These are phyloP conservation scores for Yamadazyma triangularis DNA, from an alignment of 1,139 yeast genomes.

Conservation along the genomic window DNA sequence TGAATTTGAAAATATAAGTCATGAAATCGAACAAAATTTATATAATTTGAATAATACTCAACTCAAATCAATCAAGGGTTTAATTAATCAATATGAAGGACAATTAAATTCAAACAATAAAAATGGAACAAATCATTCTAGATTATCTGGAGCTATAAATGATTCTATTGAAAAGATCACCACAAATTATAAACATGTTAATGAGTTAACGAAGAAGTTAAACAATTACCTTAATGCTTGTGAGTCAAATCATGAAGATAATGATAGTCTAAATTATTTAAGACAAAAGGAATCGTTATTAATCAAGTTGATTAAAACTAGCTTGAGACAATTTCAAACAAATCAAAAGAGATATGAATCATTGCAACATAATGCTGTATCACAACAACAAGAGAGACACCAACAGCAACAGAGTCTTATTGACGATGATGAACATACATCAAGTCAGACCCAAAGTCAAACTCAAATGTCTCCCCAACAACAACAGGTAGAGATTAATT, in stretches of 20 bases:
- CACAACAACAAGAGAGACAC: conserved; percentile 7
- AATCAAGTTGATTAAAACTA: conserved; percentile 29
- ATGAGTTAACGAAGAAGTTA: conserved; percentile 25
- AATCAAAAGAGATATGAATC: conserved; percentile 49
- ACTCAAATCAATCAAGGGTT: conserved; percentile 19
- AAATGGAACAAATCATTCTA: conserved; percentile 2
- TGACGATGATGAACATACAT: conserved; percentile 5
- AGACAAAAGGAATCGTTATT: conserved; percentile 39
- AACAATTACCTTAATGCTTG: conserved; percentile 25
- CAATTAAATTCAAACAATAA: conserved; percentile 11
- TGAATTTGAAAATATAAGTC: conserved; percentile 33
- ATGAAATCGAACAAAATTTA: conserved; percentile 30
- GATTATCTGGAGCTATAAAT: conserved; percentile 17
- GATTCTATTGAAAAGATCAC: conserved; percentile 23
- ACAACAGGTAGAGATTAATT: conserved; percentile 49
- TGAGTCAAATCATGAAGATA: conserved; percentile 36
- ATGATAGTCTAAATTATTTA: conserved; percentile 33
- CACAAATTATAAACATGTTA: conserved; percentile 27
- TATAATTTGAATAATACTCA: conserved; percentile 28
- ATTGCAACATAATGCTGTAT: conserved; percentile 11
- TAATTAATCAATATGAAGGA: conserved; percentile 18
- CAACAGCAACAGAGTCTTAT: background rate
- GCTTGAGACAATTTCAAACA: conserved; percentile 57
- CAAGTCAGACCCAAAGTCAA: conserved; percentile 7
- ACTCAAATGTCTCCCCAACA: conserved; percentile 15